Base-by-base conservation (phyloP, 2,329 filamentous ascomycete species). In the Microcyclospora tardicrescens region DNA sequence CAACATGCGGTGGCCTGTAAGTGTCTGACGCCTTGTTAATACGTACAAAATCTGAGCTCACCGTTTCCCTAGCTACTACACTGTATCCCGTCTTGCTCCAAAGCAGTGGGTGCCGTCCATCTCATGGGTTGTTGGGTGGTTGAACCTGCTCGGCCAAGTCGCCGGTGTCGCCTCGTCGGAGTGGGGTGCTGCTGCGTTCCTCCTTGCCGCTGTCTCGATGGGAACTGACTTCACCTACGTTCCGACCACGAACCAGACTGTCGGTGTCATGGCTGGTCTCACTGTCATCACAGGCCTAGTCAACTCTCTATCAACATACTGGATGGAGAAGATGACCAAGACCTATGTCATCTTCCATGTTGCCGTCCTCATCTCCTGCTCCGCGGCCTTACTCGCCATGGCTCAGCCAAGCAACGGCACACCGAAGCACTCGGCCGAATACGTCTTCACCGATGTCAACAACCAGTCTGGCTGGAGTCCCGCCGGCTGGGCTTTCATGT, bases 311-410 rank as follows among this genome's bases (percentile, higher is more conserved):
- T 68, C 69, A 8, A 75, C 72, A 0, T 66, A 65, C 41, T 73
- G 71, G 69, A 68, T 76, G 59, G 72, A 72, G 55, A 69, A 69
- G 47, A 67, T 75, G 57, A 72, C 72, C 41, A 72, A 70, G 49
- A 61, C 60, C 24, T 76, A 76, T 57, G 71, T 73, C 28, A 65
- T 75, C 40, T 72, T 75, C 56, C 72, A 75, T 52, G 63, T 73
- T 19, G 57, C 61, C 34, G 62, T 73, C 10, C 57, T 75, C 1
- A 50, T 74, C n/a, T 60, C 65, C 9, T 72, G 67, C 51, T 63
- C 62, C 41, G 66, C 72, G 46, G 64, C 69, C 10, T 60, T 75
- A 34, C 57, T 75, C 16, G 70, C 60, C 14, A 61, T 66, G 54
- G 67, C 65, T 24, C 41, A 43, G 32, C 48, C 50, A 4, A 39